Base-by-base conservation (phyloP, 2,329 filamentous ascomycete genomes). In the Claviceps pusilla region DNA sequence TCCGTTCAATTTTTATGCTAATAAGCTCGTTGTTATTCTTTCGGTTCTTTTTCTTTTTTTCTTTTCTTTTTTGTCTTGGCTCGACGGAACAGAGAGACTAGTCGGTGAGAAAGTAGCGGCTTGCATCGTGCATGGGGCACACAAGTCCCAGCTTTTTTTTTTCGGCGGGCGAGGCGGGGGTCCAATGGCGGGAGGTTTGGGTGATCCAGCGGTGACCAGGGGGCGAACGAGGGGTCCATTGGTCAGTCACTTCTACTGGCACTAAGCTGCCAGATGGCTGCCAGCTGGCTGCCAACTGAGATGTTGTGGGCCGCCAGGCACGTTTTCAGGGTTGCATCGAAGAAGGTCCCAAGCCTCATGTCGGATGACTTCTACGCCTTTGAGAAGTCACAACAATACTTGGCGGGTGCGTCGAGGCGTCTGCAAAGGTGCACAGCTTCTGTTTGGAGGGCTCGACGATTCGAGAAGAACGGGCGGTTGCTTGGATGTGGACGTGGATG, bases 151-250 rank as follows among this genome's bases (percentile, higher is more conserved):
- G 14, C 37, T 19, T 14, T n/a, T 47, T 19, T 19, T 35, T 48
- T 42, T 24, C 35, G 46, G 47, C 47, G 47, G 50, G 39, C 37
- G 24, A 39, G 56, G 57, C 57, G 58, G 54, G 57, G 56, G 54
- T 47, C 58, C 59, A 61, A 55, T 57, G 55, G 43, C 55, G 58
- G 52, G 53, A 50, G 45, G 50, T 11, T 52, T 42, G 51, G 54
- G 53, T 52, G 39, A 59, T 53, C 52, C 52, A 56, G 59, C 59
- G 59, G 59, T 60, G 59, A 60, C 59, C 53, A 55, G 54, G 55
- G 55, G 37, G 37, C 5, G 37, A 35, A 10, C 4, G 14, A n/a
- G 28, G 28, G 29, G 12, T 41, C 49, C 24, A 24, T 24, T 24
- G 24, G 24, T 24, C 24, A 2, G 45, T 37, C 39, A 29, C 48